These are phyloP conservation scores for Pascua guehoae DNA, from an alignment of 1,284 basidiomycete genomes.

Conservation along the genomic window DNA sequence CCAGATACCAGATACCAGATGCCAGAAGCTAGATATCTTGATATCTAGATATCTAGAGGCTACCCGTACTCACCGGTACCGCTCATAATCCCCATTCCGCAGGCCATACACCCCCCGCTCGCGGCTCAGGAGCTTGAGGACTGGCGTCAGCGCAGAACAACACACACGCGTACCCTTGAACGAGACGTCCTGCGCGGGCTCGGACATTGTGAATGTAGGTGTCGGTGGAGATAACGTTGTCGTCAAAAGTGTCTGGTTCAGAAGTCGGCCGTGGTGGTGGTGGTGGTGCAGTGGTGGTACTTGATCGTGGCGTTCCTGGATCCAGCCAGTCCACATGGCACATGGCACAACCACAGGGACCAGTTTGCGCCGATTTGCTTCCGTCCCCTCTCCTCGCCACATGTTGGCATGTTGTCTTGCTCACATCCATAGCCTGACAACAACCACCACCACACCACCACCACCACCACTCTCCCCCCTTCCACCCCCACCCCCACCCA, in stretches of 20 bases:
- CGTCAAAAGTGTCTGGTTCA: background rate
- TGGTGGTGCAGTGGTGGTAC: too few relatives aligned
- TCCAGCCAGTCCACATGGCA: too few relatives aligned
- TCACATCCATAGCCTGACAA: background rate
- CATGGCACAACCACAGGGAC: background rate
- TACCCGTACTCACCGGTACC: conserved; percentile 72
- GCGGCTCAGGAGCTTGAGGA: conserved; percentile 58
- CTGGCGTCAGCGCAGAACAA: conserved; percentile 19
- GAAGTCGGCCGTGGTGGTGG: background rate
- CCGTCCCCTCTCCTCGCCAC: background rate
- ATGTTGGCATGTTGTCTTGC: conserved; percentile 3
- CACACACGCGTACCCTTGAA: conserved; percentile 29
- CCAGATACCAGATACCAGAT: too few relatives aligned
- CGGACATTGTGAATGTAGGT: background rate
- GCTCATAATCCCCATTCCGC: conserved; percentile 78
- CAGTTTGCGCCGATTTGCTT: conserved; percentile 1
- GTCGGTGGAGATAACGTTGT: background rate
- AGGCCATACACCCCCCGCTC: conserved; percentile 87
- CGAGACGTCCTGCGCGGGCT: conserved; percentile 24
- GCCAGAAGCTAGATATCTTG: background rate
- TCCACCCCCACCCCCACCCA: background rate
- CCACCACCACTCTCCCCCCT: conserved; percentile 4
- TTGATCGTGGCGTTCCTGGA: too few relatives aligned
- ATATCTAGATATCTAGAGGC: background rate
- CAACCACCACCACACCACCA: too few relatives aligned